Evolutionary conservation across 805 yeast species (phyloP).

Genomic region (Kazachstania africana): DNA sequence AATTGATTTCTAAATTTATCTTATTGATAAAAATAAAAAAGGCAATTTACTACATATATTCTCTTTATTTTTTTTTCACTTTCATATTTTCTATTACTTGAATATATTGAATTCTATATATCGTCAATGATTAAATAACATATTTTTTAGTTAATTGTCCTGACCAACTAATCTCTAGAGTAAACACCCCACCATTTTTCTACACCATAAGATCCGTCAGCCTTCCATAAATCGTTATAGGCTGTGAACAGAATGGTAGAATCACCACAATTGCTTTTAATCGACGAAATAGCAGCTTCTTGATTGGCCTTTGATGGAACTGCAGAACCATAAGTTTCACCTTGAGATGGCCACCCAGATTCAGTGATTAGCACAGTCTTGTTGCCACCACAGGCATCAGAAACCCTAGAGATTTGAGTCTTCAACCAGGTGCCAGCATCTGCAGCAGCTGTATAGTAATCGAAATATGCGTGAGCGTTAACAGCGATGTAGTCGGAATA

Average conservation of each 20-base stretch:
- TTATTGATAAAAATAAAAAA: no score
- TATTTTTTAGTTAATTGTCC: no score
- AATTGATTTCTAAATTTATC: no score
- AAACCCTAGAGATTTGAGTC: constrained; percentile 82
- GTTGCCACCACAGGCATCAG: constrained; percentile 65
- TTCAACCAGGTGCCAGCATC: constrained; percentile 87
- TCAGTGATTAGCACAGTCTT: constrained; percentile 76
- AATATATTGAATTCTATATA: no score
- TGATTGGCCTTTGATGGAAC: constrained; percentile 74
- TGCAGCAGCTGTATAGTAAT: constrained; percentile 64
- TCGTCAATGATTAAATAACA: no score
- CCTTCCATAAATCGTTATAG: constrained; percentile 81
- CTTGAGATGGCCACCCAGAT: constrained; percentile 96
- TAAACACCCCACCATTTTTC: constrained; percentile 84
- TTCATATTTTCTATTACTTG: no score
- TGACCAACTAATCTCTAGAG: not conserved
- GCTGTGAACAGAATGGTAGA: constrained; percentile 71
- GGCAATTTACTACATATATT: no score
- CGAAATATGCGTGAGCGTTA: constrained; percentile 97
- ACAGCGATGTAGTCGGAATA: constrained; percentile 88
- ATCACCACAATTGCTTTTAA: constrained; percentile 52
- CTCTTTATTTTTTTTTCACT: no score
- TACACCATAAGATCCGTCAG: constrained; percentile 54
- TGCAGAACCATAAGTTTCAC: constrained; percentile 70
- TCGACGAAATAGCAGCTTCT: constrained; percentile 55